Percentiles rank a stretch among this genome's conserved stretches.
Conservation (phyloP, 2,329 filamentous ascomycete species). For the Pezicula rhizophila region DNA sequence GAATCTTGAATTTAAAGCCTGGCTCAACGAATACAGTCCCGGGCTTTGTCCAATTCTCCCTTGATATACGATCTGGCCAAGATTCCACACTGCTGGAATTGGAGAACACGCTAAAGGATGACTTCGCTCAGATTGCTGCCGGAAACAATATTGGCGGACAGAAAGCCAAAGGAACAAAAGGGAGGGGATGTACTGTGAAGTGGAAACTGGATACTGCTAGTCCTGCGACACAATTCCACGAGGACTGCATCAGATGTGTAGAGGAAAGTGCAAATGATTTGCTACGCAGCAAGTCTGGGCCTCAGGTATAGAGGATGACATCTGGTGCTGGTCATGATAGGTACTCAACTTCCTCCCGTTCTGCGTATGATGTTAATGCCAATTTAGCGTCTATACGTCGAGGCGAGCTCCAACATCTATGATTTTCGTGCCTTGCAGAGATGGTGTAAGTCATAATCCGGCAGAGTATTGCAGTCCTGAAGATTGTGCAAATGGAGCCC, state of each 20-base stretch:
- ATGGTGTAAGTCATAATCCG: slow-evolving; percentile 59
- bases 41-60: slow-evolving; percentile 58
- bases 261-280: slow-evolving; percentile 51
- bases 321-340: slow-evolving; percentile 60
- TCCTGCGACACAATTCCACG: slow-evolving; percentile 58
- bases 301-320: slow-evolving; percentile 46
- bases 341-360: slow-evolving; percentile 20
- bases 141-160: slow-evolving; percentile 46
- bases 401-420: slow-evolving; percentile 56
- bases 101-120: slow-evolving; percentile 47
- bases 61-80: slow-evolving; percentile 58
- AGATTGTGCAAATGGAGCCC: slow-evolving; percentile 51
- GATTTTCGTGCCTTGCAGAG: slow-evolving; percentile 60
- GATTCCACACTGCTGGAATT: slow-evolving; percentile 52
- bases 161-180: slow-evolving; percentile 36
- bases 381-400: slow-evolving; percentile 49
- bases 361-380: slow-evolving; percentile 23
- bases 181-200: slow-evolving; percentile 45
- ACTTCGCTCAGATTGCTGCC: slow-evolving; percentile 54
- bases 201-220: slow-evolving; percentile 58
- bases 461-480: slow-evolving; percentile 55
- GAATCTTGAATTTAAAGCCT: slow-evolving; percentile 60
- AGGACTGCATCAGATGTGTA: slow-evolving; percentile 61
- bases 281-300: slow-evolving; percentile 42
- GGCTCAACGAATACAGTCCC: slow-evolving; percentile 72